Base-by-base conservation (phyloP, 1,139 yeast species). In the Citeromyces hawaiiensis region DNA sequence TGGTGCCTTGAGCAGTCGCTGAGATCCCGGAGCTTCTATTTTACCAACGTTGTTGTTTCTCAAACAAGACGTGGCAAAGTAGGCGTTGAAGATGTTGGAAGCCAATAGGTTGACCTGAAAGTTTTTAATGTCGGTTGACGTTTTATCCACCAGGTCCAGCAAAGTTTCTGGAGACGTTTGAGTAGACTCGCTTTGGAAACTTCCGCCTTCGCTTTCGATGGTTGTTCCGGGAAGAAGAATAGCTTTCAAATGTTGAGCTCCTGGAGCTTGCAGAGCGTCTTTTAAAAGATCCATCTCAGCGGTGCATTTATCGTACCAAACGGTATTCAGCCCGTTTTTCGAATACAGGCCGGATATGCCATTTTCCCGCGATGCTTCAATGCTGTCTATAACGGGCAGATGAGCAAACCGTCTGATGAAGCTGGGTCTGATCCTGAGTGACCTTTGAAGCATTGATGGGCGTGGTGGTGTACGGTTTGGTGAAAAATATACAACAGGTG, bases 231-330 rank as follows among this genome's bases (percentile, higher is more conserved):
- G 34, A 30, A 30, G 34, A 7, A 30, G 17, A 6, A 30, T 30
- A 17, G 27, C 16, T 23, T 25, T 35, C 29, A 35, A n/a, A 9
- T 35, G 37, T 8, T 21, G 27, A 8, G 37, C 27, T 14, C 37
- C 37, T 21, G 27, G 27, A 6, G 37, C 19, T 8, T 21, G 14
- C 14, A 35, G 23, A 13, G 37, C 36, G 9, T 33, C 36, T 38
- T 33, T 32, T 45, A 81, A 60, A 23, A 68, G 68, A 11, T 61
- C 61, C 4, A 72, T 63, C 43, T 75, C 66, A 17, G 52, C 46
- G 14, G 63, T 60, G 6, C 77, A 71, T 55, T 82, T 68, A 35
- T 68, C 60, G 49, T 66, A 73, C 81, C 85, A 81, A 32, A 79
- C 66, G 48, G 70, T 73, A 31, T 71, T 55, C 17, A 79, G 55